Percentiles rank a stretch among this genome's conserved stretches.
Evolutionary conservation across 2,329 filamentous ascomycete genomes (phyloP).

Genomic region (Xenosphaeropsis pyriputrescens): DNA sequence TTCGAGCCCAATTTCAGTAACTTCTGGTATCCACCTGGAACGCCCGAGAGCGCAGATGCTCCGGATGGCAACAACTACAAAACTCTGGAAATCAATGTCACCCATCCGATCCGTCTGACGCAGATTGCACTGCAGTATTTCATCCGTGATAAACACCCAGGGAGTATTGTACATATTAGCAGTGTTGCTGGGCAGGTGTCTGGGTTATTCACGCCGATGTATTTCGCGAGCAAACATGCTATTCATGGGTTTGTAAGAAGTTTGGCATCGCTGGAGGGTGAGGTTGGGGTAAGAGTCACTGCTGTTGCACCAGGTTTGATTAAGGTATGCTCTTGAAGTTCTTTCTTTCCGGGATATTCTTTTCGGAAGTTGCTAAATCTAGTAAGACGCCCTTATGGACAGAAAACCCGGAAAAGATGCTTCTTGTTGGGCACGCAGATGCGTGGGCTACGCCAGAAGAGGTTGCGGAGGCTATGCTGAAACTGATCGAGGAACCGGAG

Average conservation of each 20-base stretch:
- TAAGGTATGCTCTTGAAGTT: neutral
- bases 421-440: conserved; percentile 17
- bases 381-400: conserved; percentile 27
- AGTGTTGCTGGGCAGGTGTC: conserved; percentile 28
- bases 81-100: conserved; percentile 32
- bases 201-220: conserved; percentile 25
- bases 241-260: conserved; percentile 29
- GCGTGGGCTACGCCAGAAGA: conserved; percentile 26
- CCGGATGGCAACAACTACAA: conserved; percentile 24
- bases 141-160: conserved; percentile 16
- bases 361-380: neutral
- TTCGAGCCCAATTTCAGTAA: conserved; percentile 28
- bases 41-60: conserved; percentile 24
- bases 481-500: conserved; percentile 19
- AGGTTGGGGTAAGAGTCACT: conserved; percentile 24
- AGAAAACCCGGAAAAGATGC: conserved; percentile 27
- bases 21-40: conserved; percentile 32
- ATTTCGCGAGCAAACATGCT: conserved; percentile 31
- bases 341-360: neutral
- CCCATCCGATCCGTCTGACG: conserved; percentile 33
- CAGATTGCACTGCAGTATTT: conserved; percentile 34
- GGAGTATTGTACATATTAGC: conserved; percentile 28
- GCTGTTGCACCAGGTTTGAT: conserved; percentile 29
- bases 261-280: conserved; percentile 21
- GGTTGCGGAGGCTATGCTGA: conserved; percentile 28